Base-by-base conservation (phyloP, 371 early-diverging fungal genomes). In the Entomophthora muscae region DNA sequence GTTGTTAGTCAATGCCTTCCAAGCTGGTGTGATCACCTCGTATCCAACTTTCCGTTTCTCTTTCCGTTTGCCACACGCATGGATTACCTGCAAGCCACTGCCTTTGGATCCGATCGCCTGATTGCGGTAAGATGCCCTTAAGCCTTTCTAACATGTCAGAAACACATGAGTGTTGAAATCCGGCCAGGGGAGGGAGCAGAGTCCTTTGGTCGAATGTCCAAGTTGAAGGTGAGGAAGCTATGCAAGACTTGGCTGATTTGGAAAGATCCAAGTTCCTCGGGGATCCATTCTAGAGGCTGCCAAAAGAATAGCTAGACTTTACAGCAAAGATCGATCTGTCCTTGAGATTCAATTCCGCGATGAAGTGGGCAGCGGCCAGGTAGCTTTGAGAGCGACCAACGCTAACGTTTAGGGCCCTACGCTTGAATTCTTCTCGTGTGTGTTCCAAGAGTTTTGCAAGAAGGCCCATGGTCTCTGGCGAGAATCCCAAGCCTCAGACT, bases 291-390 rank as follows among this genome's bases (percentile, higher is more conserved):
- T 94, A 0, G 91, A 89, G 61, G 83, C 86, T 0, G 88, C 91
- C 58, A 73, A 83, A 30, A 84, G 86, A 64, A 82, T 93, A 21
- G 74, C 93, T 71, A 84, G 86, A 26, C 67, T 88, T 59, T 93
- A 85, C 68, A 82, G 75, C 10, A 73, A 78, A 0, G 79, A 83
- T 32, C 17, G 42, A 17, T 72, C 79, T 1, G 75, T 90, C 42
- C 74, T 96, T 57, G 94, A 96, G 69, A 80, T 95, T 22, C 91
- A 94, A 70, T 96, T 90, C 66, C 80, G 82, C 67, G 91, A 88
- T 30, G 97, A 96, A 66, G 93, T 90, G 24, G 97, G 97, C 10
- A 90, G 91, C 1, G 97, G 97, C 1, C 70, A 42, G 42, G 42
- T 42, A 42, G 42, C 10, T 17, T 5, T 10, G 5, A 42, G 42